Base-by-base conservation (phyloP, 1,284 basidiomycete species). In the Microbotryum intermedium region DNA sequence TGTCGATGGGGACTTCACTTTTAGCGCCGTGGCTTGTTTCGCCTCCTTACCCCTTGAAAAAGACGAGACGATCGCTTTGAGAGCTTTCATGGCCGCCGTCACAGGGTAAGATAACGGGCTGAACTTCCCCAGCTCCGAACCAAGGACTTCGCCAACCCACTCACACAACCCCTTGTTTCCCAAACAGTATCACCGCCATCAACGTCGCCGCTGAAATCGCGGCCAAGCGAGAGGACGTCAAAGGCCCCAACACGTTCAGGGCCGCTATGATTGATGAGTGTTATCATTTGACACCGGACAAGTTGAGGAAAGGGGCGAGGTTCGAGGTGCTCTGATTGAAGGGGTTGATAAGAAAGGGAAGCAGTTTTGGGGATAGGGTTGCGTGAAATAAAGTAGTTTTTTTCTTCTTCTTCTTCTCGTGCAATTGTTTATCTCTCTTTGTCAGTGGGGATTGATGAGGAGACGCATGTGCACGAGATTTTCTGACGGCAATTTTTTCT, bases 161-260 rank as follows among this genome's bases (percentile, higher is more conserved):
- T 23, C 29, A 23, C 45, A 7, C 52, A 30, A 6, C 34, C n/a
- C 9, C 26, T 39, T 51, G 25, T 23, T 26, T 44, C 13, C 21
- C 20, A 23, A 21, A 18, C 71, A 90, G 89, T 1, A 81, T 93
- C 1, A 77, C 93, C 53, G 84, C 85, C 0, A 78, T 92, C 70
- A 94, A 86, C 2, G 78, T 95, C 42, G 91, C 90, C 3, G 84
- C 88, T 10, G 89, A 97, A 75, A 71, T 84, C 8, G 91, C 92
- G 0, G 86, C 83, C 0, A 74, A 74, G n/a, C 79, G 84, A 50
- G 70, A 77, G 1, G 83, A 86, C 61, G 88, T 94, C 26, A 79
- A 78, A 53, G 93, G 92, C 0, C 86, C 90, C 5, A 90, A 90
- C 47, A 88, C 90, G 0, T 95, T 97, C 77, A 76, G 94, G 25